A percentile compares a stretch with the other conserved stretches of the same genome.
These are phyloP conservation scores for Rosa chinensis DNA, from an alignment of 306 rosid genomes.

Conservation along the genomic window DNA sequence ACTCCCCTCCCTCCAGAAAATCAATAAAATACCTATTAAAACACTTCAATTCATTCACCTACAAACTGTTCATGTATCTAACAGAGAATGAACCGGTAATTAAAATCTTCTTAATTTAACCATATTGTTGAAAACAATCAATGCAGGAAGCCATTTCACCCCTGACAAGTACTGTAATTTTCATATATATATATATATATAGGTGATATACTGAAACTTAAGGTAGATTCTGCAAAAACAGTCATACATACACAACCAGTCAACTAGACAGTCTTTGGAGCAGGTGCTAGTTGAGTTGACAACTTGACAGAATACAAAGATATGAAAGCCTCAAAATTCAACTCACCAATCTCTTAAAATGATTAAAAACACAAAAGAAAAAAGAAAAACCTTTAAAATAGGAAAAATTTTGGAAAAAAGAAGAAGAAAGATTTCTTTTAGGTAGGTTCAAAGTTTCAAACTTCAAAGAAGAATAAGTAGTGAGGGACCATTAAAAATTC, in stretches of 20 bases:
- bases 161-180: neutral
- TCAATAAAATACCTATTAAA: neutral
- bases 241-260: neutral
- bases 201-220: neutral
- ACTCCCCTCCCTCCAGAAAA: neutral
- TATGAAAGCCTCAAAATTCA: neutral
- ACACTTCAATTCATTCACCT: constrained; percentile 3
- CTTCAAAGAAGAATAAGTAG: neutral
- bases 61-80: neutral
- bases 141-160: neutral
- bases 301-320: neutral
- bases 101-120: neutral
- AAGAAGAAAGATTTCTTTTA: neutral
- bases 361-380: neutral
- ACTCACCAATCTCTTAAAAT: neutral
- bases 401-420: neutral
- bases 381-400: neutral
- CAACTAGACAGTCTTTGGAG: neutral
- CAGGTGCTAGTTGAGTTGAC: neutral
- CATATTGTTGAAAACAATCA: neutral
- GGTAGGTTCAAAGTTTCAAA: constrained; percentile 2
- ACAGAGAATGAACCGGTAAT: neutral
- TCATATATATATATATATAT: neutral
- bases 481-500: neutral
- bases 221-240: neutral